Percentiles rank a stretch among this genome's conserved stretches.
phyloP scores from a whole-genome alignment of 768 basidiomycete genomes.

The Chalciporus chontae region DNA sequence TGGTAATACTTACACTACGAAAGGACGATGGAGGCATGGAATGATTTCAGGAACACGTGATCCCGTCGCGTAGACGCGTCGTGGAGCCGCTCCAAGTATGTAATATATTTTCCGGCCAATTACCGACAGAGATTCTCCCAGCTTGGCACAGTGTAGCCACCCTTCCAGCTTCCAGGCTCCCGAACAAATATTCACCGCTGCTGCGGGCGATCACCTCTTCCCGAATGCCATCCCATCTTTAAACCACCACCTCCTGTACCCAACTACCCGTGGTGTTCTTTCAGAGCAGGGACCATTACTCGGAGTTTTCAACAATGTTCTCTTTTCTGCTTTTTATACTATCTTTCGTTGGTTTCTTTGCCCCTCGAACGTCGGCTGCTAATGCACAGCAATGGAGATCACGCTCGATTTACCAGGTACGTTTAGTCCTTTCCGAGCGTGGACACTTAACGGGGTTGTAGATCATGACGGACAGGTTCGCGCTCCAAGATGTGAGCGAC shows the following conservation, averaged over 20 bases:
- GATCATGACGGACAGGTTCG: slow-evolving; percentile 61
- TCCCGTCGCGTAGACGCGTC: slow-evolving; percentile 11
- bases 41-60: slow-evolving; percentile 31
- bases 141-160: slow-evolving; percentile 18
- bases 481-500: slow-evolving; percentile 38
- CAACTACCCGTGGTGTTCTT: slow-evolving; percentile 3
- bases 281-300: not conserved
- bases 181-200: slow-evolving; percentile 5
- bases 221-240: slow-evolving; percentile 6
- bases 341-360: slow-evolving; percentile 4
- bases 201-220: not conserved
- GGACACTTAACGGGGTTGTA: slow-evolving; percentile 13
- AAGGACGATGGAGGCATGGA: not conserved
- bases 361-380: slow-evolving; percentile 28
- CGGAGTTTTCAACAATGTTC: slow-evolving; percentile 6
- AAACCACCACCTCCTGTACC: not conserved
- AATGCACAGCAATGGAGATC: slow-evolving; percentile 48
- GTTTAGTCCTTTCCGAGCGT: not conserved
- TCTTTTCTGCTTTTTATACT: slow-evolving; percentile 9
- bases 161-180: not conserved
- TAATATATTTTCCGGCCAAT: slow-evolving; percentile 8
- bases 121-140: slow-evolving; percentile 22
- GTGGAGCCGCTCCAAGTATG: not conserved
- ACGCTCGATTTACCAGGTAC: slow-evolving; percentile 53
- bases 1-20: no score